Base-by-base conservation (phyloP, 352 stramenopile genomes). In the Pythium periplocum region DNA sequence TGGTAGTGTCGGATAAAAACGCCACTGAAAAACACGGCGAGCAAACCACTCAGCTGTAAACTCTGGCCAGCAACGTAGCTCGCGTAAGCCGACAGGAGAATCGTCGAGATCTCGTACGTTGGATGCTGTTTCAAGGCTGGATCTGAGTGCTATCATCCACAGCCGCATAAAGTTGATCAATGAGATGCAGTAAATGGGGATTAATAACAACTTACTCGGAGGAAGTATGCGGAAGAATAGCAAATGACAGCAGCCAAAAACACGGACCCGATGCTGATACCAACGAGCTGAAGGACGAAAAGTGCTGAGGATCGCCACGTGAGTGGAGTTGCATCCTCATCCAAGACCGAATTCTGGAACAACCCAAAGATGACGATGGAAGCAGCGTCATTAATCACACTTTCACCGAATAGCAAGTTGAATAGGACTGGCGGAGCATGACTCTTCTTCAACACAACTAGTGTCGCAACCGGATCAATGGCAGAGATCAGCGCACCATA, bases 401-500 rank as follows among this genome's bases (percentile, higher is more conserved):
- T 84, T 63, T 96, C 86, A 45, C 93, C 91, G 66, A 98, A 98
- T 4, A 97, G 77, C 34, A 98, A 66, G 55, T 97, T 97, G 57
- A 97, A 97, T 2, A 98, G 71, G 39, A 90, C 65, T 5, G 90
- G 73, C 17, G 79, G 78, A 4, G 75, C 78, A 34, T 72, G 50
- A 39, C 71, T 73, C 48, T 90, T 92, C 53, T 94, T 87, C 67
- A 98, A 96, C n/a, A 97, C 85, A 2, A 91, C 60, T 38, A 97
- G 65, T 33, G 88, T 96, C 10, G 87, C 86, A 33, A 98, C 89
- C 12, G 93, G 87, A 68, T 98, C 91, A 35, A 96, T 96, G 5
- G 89, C 85, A 33, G 80, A 93, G 54, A 98, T 93, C n/a, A 98
- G 71, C 11, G 87, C 78, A 36, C 89, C 90, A 61, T 96, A 98